Evolutionary conservation across 1,284 basidiomycete species (phyloP), one percentile per base, ranked within the genome.

Genomic region (Phlebopus sp.): DNA sequence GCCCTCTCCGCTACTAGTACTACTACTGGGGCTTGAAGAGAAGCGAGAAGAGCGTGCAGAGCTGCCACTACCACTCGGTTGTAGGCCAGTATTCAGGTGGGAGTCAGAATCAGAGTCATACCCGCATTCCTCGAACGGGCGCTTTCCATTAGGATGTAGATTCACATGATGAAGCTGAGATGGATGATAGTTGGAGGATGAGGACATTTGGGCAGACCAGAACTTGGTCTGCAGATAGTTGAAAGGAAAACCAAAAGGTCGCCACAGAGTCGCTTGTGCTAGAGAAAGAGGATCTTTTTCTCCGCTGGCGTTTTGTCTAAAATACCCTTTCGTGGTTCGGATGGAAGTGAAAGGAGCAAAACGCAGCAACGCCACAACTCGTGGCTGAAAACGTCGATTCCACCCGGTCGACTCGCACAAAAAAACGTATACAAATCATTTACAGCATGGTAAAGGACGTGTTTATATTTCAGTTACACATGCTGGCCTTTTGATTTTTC

Each of bases 81-180:
- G 51, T 18, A 60, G 52, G 49, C 52, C 46, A 56, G 21, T 43
- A 11, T 63, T 51, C 61, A 67, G 64, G 51, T 64, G 34, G 43
- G 51, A 25, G 51, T 57, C 46, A 37, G 63, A 56, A 53, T 60
- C 64, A 36, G 65, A 64, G 51, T 62, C 64, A 35, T 66, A 66
- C 44, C 62, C 61, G 50, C 59, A 62, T 37, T 65, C 60, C 14
- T 66, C 60, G 39, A 62, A 62, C 44, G 61, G 63, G 53, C 60
- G 60, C 59, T 62, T 62, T 56, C 50, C 63, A 53, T 62, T 60
- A 27, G 60, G 47, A 35, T 62, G 58, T 7, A 60, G 43, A 44
- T 49, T 50, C 45, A 62, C 58, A 53, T 59, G 60, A 44, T 60
- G 60, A 19, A 60, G 55, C 30, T 52, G 60, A 1, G 58, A 48